Base-by-base conservation (phyloP, 495 filamentous ascomycete species). In the Hyphodiscus hymeniophilus region DNA sequence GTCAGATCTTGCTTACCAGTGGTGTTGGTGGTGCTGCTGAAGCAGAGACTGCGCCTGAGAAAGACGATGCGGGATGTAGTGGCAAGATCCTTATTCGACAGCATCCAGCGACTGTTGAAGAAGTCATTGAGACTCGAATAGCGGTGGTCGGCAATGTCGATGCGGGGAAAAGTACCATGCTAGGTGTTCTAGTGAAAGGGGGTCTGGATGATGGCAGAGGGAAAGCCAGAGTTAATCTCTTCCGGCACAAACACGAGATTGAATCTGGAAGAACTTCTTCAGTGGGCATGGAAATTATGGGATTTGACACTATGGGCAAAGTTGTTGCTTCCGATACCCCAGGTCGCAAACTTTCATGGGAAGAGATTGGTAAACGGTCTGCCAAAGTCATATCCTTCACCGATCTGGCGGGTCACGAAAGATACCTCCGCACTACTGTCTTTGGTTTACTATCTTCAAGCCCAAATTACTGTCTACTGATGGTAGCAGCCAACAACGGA, bases 271-370 rank as follows among this genome's bases (percentile, higher is more conserved):
- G 92, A 48, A 98, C 92, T 6, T 92, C 85, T 63, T 97, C 94
- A 1, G 92, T 98, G 3, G 92, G 92, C 21, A 86, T 95, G 87
- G 92, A 98, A 64, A 98, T 98, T 40, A 92, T 98, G 87, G 92
- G 92, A 10, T 98, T 96, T 57, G 90, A 97, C 63, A 85, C 83
- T 48, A 76, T 74, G 45, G 92, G 94, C 15, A 84, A 95, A 22
- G 82, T 95, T 32, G 76, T 98, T 39, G 74, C 80, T 22, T 87
- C 84, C 21, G 79, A 79, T 41, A 83, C 85, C 0, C 84, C 89
- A 7, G 94, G 92, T 3, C 74, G 89, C 45, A 90, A 88, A 61
- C 69, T 98, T 21, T 89, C 89, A 17, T 98, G 92, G 92, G 92
- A 97, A 60, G 92, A 98, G 64, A 95, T 98, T 63, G 94, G 94